A percentile compares a stretch with the other conserved stretches of the same genome.
These are phyloP conservation scores for Diutina rugosa DNA, from an alignment of 1,139 yeast genomes.

Conservation along the genomic window DNA sequence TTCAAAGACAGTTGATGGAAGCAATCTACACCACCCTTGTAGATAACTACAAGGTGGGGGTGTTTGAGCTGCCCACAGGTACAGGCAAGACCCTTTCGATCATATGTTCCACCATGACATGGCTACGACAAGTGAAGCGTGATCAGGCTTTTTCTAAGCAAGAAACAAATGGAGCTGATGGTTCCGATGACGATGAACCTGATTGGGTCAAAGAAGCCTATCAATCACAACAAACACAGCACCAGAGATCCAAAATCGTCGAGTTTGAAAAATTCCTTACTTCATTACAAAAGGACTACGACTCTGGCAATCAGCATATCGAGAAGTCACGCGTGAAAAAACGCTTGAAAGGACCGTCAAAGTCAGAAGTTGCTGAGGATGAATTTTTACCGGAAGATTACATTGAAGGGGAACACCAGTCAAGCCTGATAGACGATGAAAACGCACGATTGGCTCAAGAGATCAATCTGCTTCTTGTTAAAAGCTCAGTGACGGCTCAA, in stretches of 20 bases:
- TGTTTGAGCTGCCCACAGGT: slow-evolving; percentile 93
- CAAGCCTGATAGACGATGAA: slow-evolving; percentile 9
- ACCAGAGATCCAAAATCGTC: slow-evolving; percentile 9
- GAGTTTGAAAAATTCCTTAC: background rate
- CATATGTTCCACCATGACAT: slow-evolving; percentile 76
- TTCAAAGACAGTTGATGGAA: slow-evolving; percentile 69
- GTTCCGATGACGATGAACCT: slow-evolving; percentile 37
- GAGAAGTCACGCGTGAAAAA: slow-evolving; percentile 7
- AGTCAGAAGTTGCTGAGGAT: slow-evolving; percentile 8
- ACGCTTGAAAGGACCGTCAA: slow-evolving; percentile 4
- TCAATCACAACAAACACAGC: slow-evolving; percentile 16
- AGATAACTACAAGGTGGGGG: slow-evolving; percentile 51
- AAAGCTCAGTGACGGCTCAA: background rate
- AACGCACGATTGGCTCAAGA: slow-evolving; percentile 23
- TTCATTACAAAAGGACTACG: slow-evolving; percentile 18
- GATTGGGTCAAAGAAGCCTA: slow-evolving; percentile 45
- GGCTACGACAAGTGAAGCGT: slow-evolving; percentile 58
- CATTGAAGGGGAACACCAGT: slow-evolving; percentile 13
- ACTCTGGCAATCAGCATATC: slow-evolving; percentile 20
- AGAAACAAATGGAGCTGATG: slow-evolving; percentile 12
- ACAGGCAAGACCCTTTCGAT: slow-evolving; percentile 85
- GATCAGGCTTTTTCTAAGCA: slow-evolving; percentile 22
- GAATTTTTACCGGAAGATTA: slow-evolving; percentile 31
- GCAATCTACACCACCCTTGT: slow-evolving; percentile 54
- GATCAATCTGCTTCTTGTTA: slow-evolving; percentile 23